phyloP scores from a whole-genome alignment of 441 rosid genomes.

The Eruca vesicaria region DNA sequence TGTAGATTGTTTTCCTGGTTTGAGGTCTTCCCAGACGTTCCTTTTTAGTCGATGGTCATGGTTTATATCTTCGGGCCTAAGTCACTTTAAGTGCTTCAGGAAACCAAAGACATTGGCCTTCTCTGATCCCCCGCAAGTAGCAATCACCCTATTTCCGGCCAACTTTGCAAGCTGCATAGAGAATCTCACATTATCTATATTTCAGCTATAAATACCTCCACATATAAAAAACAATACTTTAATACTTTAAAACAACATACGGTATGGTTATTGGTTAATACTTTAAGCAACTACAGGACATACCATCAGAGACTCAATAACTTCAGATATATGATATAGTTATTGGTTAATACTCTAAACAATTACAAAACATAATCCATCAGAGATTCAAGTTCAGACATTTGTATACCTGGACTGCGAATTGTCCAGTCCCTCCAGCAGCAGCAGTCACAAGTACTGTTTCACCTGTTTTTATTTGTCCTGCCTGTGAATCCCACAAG shows the following conservation, averaged over 20 bases:
- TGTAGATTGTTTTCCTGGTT: too few relatives aligned
- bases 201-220: not conserved
- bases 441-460: slow-evolving; percentile 96
- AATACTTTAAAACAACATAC: not conserved
- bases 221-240: not conserved
- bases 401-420: slow-evolving; percentile 85
- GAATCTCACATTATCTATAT: not conserved
- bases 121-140: slow-evolving; percentile 91
- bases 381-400: not conserved
- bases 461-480: slow-evolving; percentile 83
- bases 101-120: too few relatives aligned
- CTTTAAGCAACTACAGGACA: too few relatives aligned
- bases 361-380: not conserved
- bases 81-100: too few relatives aligned
- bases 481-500: slow-evolving; percentile 51
- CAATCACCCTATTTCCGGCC: slow-evolving; percentile 85
- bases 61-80: too few relatives aligned
- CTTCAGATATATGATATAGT: not conserved
- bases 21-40: too few relatives aligned
- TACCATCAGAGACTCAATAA: too few relatives aligned
- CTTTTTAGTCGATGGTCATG: too few relatives aligned
- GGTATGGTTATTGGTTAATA: too few relatives aligned
- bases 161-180: slow-evolving; percentile 82
- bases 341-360: not conserved
- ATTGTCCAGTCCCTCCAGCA: slow-evolving; percentile 99